Evolutionary conservation across 2,329 filamentous ascomycete genomes (phyloP).

Genomic region (Colletotrichum chrysophilum): DNA sequence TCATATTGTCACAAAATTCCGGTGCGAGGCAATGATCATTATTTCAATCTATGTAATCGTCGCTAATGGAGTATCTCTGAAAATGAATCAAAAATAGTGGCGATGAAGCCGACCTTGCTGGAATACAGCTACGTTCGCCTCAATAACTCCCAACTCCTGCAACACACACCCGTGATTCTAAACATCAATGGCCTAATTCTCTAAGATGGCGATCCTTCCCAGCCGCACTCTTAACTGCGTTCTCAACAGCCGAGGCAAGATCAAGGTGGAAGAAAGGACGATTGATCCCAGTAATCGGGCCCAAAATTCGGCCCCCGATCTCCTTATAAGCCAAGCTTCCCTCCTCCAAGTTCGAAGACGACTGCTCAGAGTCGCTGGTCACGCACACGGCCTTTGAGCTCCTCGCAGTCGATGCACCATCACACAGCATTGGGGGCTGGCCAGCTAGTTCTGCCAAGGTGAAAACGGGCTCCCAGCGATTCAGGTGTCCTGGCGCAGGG

Average conservation of each 20-base stretch:
- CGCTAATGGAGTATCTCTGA: not conserved
- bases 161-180: no score
- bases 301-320: not conserved
- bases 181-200: not conserved
- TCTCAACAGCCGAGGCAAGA: conserved; percentile 45
- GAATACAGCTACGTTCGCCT: accelerated
- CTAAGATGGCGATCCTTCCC: not conserved
- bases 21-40: not conserved
- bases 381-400: not conserved
- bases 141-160: not conserved
- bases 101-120: not conserved
- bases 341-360: not conserved
- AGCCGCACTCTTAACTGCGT: conserved; percentile 27
- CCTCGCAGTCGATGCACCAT: accelerated
- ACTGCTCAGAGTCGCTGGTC: not conserved
- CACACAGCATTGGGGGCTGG: not conserved
- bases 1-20: not conserved
- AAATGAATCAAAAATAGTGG: not conserved
- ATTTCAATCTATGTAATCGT: not conserved
- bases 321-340: not conserved
- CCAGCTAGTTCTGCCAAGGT: conserved; percentile 23
- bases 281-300: conserved; percentile 42
- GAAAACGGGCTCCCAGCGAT: conserved; percentile 20
- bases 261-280: conserved; percentile 55
- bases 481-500: conserved; percentile 22